Conservation (phyloP, 805 yeast genomes). For the Metschnikowia kofuensis region DNA sequence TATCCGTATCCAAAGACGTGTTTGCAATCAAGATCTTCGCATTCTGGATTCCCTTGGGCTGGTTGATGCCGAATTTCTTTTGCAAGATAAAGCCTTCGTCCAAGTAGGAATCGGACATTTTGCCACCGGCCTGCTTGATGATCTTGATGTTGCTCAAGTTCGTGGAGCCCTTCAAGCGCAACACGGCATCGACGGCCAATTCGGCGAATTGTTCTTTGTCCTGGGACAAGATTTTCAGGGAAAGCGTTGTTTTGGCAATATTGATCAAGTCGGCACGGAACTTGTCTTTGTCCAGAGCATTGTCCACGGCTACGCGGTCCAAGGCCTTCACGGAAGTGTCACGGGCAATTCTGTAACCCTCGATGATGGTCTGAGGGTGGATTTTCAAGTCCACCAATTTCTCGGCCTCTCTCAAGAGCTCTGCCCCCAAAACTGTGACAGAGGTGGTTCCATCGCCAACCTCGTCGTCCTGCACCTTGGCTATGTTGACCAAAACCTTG, state of each 20-base stretch:
- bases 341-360: constrained; percentile 89
- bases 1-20: constrained; percentile 95
- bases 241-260: constrained; percentile 90
- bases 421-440: constrained; percentile 88
- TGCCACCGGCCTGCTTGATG: constrained; percentile 91
- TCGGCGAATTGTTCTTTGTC: constrained; percentile 87
- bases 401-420: constrained; percentile 91
- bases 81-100: constrained; percentile 95
- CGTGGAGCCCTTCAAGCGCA: constrained; percentile 82
- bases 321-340: constrained; percentile 82
- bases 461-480: constrained; percentile 96
- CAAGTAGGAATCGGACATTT: constrained; percentile 82
- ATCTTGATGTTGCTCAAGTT: constrained; percentile 90
- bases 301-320: constrained; percentile 72
- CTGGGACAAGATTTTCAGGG: constrained; percentile 92
- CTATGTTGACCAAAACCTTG: constrained; percentile 87
- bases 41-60: constrained; percentile 79
- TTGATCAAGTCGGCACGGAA: constrained; percentile 77
- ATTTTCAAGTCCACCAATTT: constrained; percentile 86
- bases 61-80: constrained; percentile 91
- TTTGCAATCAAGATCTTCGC: constrained; percentile 91
- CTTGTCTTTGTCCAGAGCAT: constrained; percentile 51
- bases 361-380: constrained; percentile 97
- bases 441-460: constrained; percentile 99
- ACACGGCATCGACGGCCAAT: constrained; percentile 90